Percentiles rank a stretch among this genome's conserved stretches.
These are phyloP conservation scores for Penicillium sp. DNA, from an alignment of 2,329 filamentous ascomycete species.

Conservation along the genomic window DNA sequence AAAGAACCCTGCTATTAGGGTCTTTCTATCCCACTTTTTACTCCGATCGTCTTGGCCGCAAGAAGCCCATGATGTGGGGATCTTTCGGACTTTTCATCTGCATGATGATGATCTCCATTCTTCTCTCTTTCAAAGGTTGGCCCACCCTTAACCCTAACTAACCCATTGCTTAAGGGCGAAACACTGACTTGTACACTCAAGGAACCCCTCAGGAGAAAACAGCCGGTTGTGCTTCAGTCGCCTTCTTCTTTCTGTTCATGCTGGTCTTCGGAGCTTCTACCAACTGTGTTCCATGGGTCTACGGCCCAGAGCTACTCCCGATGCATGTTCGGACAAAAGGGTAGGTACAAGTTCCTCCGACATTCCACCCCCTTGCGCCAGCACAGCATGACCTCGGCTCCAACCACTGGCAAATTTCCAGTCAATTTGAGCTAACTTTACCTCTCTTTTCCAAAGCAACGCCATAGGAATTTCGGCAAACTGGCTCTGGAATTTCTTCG, in stretches of 20 bases:
- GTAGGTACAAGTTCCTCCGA: conserved; percentile 28
- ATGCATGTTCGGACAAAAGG: conserved; percentile 57
- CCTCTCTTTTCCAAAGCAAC: conserved; percentile 22
- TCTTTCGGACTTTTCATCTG: conserved; percentile 42
- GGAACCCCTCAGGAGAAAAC: conserved; percentile 39
- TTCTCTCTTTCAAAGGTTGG: conserved; percentile 50
- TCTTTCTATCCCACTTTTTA: conserved; percentile 53
- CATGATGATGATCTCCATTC: conserved; percentile 48
- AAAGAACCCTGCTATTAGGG: conserved; percentile 29
- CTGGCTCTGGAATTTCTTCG: conserved; percentile 58
- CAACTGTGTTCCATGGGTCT: conserved; percentile 58
- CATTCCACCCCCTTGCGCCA: conserved; percentile 11
- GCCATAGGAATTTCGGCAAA: conserved; percentile 56
- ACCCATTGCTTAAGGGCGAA: not conserved
- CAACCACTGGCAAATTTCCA: not conserved
- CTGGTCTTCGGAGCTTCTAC: conserved; percentile 50
- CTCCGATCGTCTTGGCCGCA: conserved; percentile 48
- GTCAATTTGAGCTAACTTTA: conserved; percentile 8
- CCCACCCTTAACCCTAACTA: conserved; percentile 3
- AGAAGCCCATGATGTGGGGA: conserved; percentile 45
- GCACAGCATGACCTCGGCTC: not conserved
- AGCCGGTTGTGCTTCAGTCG: conserved; percentile 52
- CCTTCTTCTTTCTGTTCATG: conserved; percentile 56
- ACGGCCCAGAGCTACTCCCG: conserved; percentile 57
- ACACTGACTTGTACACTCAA: conserved; percentile 11